Evolutionary conservation across 352 stramenopile species (phyloP).

Genomic region (Globisporangium takayamanum): DNA sequence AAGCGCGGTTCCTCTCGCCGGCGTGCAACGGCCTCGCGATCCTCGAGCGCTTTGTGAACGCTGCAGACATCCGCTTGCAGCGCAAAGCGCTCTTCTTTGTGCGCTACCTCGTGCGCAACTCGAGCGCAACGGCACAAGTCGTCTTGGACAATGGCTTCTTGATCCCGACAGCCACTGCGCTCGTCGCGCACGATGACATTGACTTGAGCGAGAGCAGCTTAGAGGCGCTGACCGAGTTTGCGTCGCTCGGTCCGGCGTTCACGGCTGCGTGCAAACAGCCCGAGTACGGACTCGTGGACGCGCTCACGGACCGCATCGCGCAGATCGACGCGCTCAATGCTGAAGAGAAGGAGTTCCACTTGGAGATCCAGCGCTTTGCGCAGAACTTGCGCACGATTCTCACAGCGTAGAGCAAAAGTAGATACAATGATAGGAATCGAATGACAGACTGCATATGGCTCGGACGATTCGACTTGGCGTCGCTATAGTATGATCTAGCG

Average conservation of each 20-base stretch:
- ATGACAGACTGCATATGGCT: not conserved
- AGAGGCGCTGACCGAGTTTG: slow-evolving; percentile 69
- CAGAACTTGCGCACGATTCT: slow-evolving; percentile 44
- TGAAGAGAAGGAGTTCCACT: slow-evolving; percentile 65
- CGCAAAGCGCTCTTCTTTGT: slow-evolving; percentile 83
- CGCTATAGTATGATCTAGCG: not conserved
- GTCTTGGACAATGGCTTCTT: slow-evolving; percentile 42
- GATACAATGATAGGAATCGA: slow-evolving; percentile 1
- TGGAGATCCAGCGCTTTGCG: slow-evolving; percentile 54
- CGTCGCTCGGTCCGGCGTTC: slow-evolving; percentile 51
- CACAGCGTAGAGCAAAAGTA: slow-evolving; percentile 6
- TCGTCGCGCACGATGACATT: slow-evolving; percentile 66
- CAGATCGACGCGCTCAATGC: slow-evolving; percentile 54
- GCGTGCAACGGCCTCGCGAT: slow-evolving; percentile 52
- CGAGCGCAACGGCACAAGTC: slow-evolving; percentile 37
- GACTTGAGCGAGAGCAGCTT: slow-evolving; percentile 74
- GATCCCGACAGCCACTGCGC: slow-evolving; percentile 31
- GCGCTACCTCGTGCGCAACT: slow-evolving; percentile 70
- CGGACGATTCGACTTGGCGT: slow-evolving; percentile 7
- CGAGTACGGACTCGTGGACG: slow-evolving; percentile 34
- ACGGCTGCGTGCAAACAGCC: slow-evolving; percentile 44
- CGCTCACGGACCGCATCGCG: slow-evolving; percentile 44
- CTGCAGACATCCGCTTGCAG: slow-evolving; percentile 58
- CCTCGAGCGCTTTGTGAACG: slow-evolving; percentile 46
- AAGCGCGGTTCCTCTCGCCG: slow-evolving; percentile 51